Evolutionary conservation across 1,139 yeast species (phyloP).

Genomic region (Candida mesenterica): DNA sequence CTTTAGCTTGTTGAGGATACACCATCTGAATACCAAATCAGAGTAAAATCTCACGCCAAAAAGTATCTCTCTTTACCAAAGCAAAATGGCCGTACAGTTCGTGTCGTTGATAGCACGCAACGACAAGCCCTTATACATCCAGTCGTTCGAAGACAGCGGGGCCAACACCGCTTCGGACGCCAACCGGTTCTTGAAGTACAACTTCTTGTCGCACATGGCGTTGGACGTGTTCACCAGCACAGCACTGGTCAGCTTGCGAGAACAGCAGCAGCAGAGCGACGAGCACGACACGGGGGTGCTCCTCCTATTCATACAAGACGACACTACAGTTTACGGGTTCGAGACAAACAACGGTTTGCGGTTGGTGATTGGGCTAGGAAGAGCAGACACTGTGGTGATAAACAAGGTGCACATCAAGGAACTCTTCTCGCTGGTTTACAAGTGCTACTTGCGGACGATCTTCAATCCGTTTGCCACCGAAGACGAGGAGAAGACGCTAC

Average conservation of each 20-base stretch:
- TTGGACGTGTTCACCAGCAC: conserved; percentile 62
- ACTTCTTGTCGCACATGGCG: conserved; percentile 66
- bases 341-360: conserved; percentile 63
- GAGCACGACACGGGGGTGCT: conserved; percentile 28
- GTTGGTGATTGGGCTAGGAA: conserved; percentile 47
- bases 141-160: conserved; percentile 38
- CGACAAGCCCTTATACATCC: conserved; percentile 60
- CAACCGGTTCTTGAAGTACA: conserved; percentile 54
- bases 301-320: conserved; percentile 59
- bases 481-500: conserved; percentile 28
- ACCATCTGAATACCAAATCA: no score
- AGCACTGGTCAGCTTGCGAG: conserved; percentile 36
- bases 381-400: conserved; percentile 5
- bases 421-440: conserved; percentile 46
- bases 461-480: conserved; percentile 54
- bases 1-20: no score
- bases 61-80: neutral
- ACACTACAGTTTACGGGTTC: conserved; percentile 57
- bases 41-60: no score
- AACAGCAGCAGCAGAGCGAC: conserved; percentile 36
- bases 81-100: conserved; percentile 29
- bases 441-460: conserved; percentile 47
- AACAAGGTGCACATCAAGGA: conserved; percentile 16
- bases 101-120: conserved; percentile 55
- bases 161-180: conserved; percentile 23